Evolutionary conservation across 768 basidiomycete species (phyloP).

Genomic region (Austroboletus eburneus): DNA sequence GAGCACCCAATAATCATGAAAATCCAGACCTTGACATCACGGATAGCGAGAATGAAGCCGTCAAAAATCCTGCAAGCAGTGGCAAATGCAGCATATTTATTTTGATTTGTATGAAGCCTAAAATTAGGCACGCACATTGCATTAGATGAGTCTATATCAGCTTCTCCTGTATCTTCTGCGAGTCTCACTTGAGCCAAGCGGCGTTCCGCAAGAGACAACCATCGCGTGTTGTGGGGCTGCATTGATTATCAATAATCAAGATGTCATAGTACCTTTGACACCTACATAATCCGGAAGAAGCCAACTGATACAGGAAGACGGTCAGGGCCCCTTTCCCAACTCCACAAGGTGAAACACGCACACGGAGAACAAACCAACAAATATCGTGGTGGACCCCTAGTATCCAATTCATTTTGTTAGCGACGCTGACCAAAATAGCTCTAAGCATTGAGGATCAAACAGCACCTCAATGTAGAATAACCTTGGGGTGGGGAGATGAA

Average conservation of each 20-base stretch:
- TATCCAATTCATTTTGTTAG: too few species aligned
- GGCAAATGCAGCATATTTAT: neutral
- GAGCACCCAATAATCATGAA: too few species aligned
- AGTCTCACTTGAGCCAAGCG: slow-evolving; percentile 60
- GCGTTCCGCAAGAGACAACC: slow-evolving; percentile 50
- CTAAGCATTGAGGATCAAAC: too few species aligned
- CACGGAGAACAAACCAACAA: slow-evolving; percentile 54
- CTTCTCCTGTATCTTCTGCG: slow-evolving; percentile 66
- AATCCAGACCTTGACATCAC: too few species aligned
- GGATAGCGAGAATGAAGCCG: too few species aligned
- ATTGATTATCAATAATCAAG: neutral
- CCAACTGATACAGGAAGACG: slow-evolving; percentile 37
- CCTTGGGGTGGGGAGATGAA: slow-evolving; percentile 34
- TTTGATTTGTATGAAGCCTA: neutral
- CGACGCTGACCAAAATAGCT: too few species aligned
- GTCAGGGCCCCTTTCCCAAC: neutral
- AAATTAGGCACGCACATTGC: slow-evolving; percentile 8
- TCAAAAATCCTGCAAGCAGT: slow-evolving; percentile 36
- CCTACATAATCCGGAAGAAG: slow-evolving; percentile 57
- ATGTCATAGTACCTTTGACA: neutral
- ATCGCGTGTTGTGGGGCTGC: slow-evolving; percentile 59
- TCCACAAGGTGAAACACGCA: slow-evolving; percentile 12
- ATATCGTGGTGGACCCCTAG: too few species aligned
- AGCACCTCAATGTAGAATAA: slow-evolving; percentile 69
- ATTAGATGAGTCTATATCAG: slow-evolving; percentile 44